Evolutionary conservation across 2,329 filamentous ascomycete genomes (phyloP), one percentile per base, ranked within the genome.

Genomic region (Macrophomina pseudophaseolina): DNA sequence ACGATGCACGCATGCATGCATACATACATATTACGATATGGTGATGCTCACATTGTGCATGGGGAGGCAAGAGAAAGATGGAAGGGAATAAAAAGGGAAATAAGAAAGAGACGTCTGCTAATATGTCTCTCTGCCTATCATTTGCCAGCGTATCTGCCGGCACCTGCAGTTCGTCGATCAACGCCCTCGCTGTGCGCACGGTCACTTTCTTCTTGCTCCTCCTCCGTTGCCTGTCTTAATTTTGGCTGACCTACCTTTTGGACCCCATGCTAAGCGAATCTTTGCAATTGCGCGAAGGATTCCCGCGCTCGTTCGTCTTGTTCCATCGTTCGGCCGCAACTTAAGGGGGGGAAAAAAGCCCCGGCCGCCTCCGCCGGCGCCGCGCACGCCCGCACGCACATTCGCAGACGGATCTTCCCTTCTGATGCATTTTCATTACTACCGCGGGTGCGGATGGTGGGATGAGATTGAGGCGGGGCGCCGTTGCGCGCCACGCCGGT

Each of bases 241-340:
- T 33, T 32, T 14, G 18, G 18, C 58, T 62, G 58, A 62, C 58
- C 58, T 62, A 49, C 42, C 42, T 49, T 60, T 62, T 49, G 58
- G 58, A 62, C 58, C 58, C 58, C 58, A 62, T 9, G 6, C n/a
- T 62, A 48, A 62, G 58, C 58, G 58, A 62, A 42, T 49, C 58
- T 23, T 23, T 23, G 23, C 14, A 38, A 46, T 23, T 28, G 42
- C 14, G 5, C 56, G 58, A 62, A 62, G 58, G 58, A 62, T 62
- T 62, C 58, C 14, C 6, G 18, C 23, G 38, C 54, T 23, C 54
- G 30, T 18, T 8, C 54, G 54, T 23, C 23, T 23, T 23, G 23
- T 23, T 23, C 23, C 23, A 23, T 23, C 23, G 23, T 23, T 23
- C 23, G 23, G 23, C 23, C 23, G 23, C 23, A 23, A 23, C 23